These are phyloP conservation scores for Schizothecium vesticola DNA, from an alignment of 495 filamentous ascomycete species.

Conservation along the genomic window DNA sequence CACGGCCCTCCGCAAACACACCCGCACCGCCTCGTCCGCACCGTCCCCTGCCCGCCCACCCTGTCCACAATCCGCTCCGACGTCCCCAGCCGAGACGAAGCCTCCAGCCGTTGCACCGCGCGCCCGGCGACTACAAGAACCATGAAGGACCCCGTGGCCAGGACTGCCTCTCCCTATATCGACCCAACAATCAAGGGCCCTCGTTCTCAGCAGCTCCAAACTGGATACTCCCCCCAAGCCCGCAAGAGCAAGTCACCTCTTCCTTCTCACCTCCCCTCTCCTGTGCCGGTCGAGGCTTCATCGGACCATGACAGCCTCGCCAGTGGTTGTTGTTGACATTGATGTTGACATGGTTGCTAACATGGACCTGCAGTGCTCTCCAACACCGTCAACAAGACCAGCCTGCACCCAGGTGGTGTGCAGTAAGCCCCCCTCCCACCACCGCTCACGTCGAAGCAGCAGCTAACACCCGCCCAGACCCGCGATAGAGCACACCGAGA, in stretches of 20 bases:
- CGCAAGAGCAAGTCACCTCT: constrained; percentile 36
- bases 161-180: constrained; percentile 46
- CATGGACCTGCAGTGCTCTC: constrained; percentile 55
- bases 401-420: constrained; percentile 83
- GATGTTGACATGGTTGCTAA: constrained; percentile 34
- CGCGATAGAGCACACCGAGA: constrained; percentile 81
- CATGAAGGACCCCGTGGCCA: constrained; percentile 45
- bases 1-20: constrained; percentile 19
- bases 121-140: constrained; percentile 35
- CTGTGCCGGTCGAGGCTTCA: neutral
- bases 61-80: constrained; percentile 21
- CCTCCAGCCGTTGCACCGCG: constrained; percentile 11
- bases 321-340: constrained; percentile 6
- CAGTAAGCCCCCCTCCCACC: constrained; percentile 55
- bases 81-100: constrained; percentile 7
- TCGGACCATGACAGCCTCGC: neutral
- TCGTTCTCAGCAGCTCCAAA: constrained; percentile 35
- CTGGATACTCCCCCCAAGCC: constrained; percentile 26
- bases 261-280: neutral
- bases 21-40: constrained; percentile 13
- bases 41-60: constrained; percentile 17
- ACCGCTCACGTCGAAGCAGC: constrained; percentile 13
- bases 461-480: constrained; percentile 49
- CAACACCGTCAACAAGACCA: constrained; percentile 79
- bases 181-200: constrained; percentile 46